These are phyloP conservation scores for Lathyrus tuberosus DNA, from an alignment of 306 rosid genomes.

Conservation along the genomic window DNA sequence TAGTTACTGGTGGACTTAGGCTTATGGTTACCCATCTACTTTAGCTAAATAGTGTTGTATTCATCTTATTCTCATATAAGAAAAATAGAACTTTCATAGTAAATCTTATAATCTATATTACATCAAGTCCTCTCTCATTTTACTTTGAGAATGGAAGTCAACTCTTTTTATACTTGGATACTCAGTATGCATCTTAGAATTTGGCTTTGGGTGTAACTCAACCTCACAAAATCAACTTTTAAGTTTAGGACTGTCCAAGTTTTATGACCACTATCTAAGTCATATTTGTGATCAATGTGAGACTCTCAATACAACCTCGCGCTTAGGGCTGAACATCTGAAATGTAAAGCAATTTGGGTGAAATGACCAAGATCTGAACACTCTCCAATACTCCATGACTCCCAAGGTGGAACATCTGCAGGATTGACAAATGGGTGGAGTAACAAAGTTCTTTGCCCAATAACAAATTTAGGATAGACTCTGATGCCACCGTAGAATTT, in stretches of 20 bases:
- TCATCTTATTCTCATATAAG: conserved; percentile 13
- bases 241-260: not conserved
- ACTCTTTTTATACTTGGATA: conserved; percentile 26
- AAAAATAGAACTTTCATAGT: not conserved
- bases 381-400: not conserved
- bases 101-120: conserved; percentile 1
- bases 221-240: not conserved
- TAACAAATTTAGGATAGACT: not conserved
- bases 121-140: conserved; percentile 22
- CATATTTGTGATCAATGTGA: not conserved
- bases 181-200: not conserved
- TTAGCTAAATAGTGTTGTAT: conserved; percentile 10
- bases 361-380: not conserved
- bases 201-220: not conserved
- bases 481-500: not conserved
- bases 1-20: conserved; percentile 9
- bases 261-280: not conserved
- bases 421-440: not conserved
- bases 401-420: not conserved
- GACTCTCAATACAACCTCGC: not conserved
- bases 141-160: not conserved
- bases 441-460: not conserved
- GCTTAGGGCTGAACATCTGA: not conserved
- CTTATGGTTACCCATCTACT: conserved; percentile 14
- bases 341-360: not conserved